Base-by-base conservation (phyloP, 345 rosid genomes). In the Rhizophora mangle region DNA sequence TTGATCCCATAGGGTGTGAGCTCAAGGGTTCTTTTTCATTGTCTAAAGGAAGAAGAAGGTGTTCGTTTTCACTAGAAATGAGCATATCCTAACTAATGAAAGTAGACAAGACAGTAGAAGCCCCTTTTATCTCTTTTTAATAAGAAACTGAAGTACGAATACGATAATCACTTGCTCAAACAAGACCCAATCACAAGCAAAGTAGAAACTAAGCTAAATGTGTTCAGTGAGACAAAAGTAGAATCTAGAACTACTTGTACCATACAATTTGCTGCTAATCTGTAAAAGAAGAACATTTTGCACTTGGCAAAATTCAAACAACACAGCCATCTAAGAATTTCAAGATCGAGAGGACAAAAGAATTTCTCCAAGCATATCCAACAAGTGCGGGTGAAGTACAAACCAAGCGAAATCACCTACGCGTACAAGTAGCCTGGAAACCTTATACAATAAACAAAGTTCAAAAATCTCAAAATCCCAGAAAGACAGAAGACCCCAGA, bases 31-130 rank as follows among this genome's bases (percentile, higher is more conserved):
- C 79, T 53, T 62, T 62, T 64, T 53, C 78, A 63, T 83, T 43
- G 32, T 68, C 80, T 16, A 60, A 11, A 71, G 81, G 68, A 68
- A 68, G 63, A 8, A 78, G 73, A 78, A 79, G 76, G 78, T 77
- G 85, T 63, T 69, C 80, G 68, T 75, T 71, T 73, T 76, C 86
- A 77, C 71, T 67, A 46, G 81, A 75, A 78, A 79, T 39, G 16
- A 69, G 54, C 62, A 78, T 62, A 37, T 62, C 62, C 36, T 24
- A 46, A 7, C 49, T 55, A 55, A 74, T 19, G 59, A 39, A 71
- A 51, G 18, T 65, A 37, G 32, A 65, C n/a, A 72, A 52, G 69
- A 71, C 60, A 43, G 65, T 65, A 69, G 49, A 43, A 43, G 19
- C 5, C 49, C 67, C 6, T 6, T 6, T 6, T 6, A 4, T 5